Percentiles rank a stretch among this genome's conserved stretches.
Conservation (phyloP, 176 grass and related monocot species). For the Musa schizocarpa region DNA sequence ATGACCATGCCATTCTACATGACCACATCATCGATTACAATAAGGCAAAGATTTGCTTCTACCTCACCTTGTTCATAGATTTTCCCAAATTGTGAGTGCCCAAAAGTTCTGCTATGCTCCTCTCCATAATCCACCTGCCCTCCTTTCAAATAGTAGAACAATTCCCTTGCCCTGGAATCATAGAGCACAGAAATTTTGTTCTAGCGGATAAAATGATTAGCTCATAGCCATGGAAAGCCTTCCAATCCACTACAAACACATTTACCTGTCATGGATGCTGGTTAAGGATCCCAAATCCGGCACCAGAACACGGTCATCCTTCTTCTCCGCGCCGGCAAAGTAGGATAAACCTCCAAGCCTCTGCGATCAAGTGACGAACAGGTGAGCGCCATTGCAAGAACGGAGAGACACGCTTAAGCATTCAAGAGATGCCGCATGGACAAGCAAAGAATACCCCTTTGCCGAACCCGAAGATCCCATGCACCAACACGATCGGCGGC, state of each 20-base stretch:
- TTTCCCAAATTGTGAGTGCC: slow-evolving; percentile 72
- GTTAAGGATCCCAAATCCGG: slow-evolving; percentile 97
- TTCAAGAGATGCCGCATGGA: neutral
- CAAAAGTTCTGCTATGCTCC: slow-evolving; percentile 71
- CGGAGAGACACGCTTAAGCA: neutral
- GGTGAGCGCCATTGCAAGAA: neutral
- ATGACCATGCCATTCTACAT: neutral
- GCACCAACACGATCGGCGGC: slow-evolving; percentile 87
- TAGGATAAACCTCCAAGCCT: slow-evolving; percentile 83
- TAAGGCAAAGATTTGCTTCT: too few species aligned
- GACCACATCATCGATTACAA: too few species aligned
- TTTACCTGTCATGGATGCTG: slow-evolving; percentile 92
- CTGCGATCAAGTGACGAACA: slow-evolving; percentile 22
- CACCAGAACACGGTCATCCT: slow-evolving; percentile 92
- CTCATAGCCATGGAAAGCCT: neutral
- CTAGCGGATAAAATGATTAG: neutral
- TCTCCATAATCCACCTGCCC: slow-evolving; percentile 86
- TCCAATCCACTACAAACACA: neutral
- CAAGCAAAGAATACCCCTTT: slow-evolving; percentile 50
- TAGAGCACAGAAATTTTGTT: neutral
- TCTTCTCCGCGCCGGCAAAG: slow-evolving; percentile 97
- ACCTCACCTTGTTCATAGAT: slow-evolving; percentile 54
- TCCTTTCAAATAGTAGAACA: slow-evolving; percentile 97
- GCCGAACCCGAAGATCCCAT: slow-evolving; percentile 97
- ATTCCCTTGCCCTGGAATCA: slow-evolving; percentile 68